These are phyloP conservation scores for Zea luxurians DNA, from an alignment of 176 grass and related monocot genomes.

Conservation along the genomic window DNA sequence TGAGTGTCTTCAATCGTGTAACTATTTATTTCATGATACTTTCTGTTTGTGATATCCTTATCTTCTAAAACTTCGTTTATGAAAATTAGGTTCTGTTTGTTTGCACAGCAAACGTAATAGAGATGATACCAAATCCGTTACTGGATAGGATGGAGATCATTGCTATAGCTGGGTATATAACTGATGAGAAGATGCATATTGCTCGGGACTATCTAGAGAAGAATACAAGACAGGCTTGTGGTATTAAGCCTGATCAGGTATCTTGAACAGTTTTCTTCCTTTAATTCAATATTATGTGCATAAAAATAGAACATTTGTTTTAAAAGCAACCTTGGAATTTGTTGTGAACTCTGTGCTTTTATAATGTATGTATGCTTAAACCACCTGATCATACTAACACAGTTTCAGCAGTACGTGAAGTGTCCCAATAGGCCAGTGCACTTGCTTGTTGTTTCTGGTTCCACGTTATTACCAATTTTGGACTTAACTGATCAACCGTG, in stretches of 20 bases:
- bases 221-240: conserved; percentile 77
- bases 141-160: conserved; percentile 98
- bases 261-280: neutral
- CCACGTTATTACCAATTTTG: conserved; percentile 30
- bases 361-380: neutral
- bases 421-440: neutral
- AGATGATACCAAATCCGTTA: conserved; percentile 93
- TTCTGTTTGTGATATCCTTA: conserved; percentile 41
- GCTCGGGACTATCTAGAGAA: conserved; percentile 94
- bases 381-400: conserved; percentile 11
- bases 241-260: conserved; percentile 93
- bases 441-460: conserved; percentile 5
- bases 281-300: conserved; percentile 20
- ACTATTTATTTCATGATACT: conserved; percentile 27
- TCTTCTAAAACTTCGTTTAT: conserved; percentile 38
- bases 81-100: conserved; percentile 89
- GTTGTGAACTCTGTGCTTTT: neutral
- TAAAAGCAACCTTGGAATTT: neutral
- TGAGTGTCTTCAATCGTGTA: conserved; percentile 2
- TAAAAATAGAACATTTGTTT: neutral
- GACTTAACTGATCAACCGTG: conserved; percentile 18
- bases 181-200: conserved; percentile 98
- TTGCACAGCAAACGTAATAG: conserved; percentile 96
- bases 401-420: conserved; percentile 22
- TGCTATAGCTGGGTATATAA: conserved; percentile 98